Percentiles rank a stretch among this genome's conserved stretches.
phyloP scores from a whole-genome alignment of 1,139 yeast genomes.

The Trichomonascaceae sp. region DNA sequence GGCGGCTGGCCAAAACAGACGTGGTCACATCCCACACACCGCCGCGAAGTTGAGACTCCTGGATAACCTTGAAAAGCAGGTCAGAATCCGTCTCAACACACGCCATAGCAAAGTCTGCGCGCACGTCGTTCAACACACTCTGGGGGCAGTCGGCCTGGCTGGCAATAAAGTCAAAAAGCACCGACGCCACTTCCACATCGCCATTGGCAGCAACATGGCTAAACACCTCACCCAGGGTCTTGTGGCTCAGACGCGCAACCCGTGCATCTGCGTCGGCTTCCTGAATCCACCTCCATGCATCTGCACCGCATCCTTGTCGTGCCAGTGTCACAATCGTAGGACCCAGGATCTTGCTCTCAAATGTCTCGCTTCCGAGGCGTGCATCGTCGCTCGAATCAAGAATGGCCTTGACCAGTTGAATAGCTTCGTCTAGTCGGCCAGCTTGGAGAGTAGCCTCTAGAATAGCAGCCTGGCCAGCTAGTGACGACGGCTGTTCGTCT shows the following conservation, averaged over 20 bases:
- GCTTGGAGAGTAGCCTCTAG: constrained; percentile 21
- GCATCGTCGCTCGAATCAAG: constrained; percentile 7
- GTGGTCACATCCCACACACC: constrained; percentile 25
- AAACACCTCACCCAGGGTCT: constrained; percentile 12
- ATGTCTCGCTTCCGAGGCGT: constrained; percentile 2
- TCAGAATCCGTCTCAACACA: constrained; percentile 12
- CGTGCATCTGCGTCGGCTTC: constrained; percentile 14
- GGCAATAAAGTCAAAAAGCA: constrained; percentile 19
- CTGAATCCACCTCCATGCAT: constrained; percentile 26
- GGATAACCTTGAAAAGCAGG: constrained; percentile 18
- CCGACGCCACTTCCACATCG: constrained; percentile 12
- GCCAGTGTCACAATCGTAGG: constrained; percentile 21
- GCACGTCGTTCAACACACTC: constrained; percentile 10
- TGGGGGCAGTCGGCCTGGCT: constrained; percentile 9
- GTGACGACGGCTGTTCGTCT: constrained; percentile 1
- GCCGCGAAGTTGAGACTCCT: constrained; percentile 20
- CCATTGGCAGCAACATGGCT: constrained; percentile 13
- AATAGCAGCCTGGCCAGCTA: constrained; percentile 18
- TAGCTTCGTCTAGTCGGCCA: constrained; percentile 16
- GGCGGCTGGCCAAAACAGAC: constrained; percentile 12
- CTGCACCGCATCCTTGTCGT: constrained; percentile 14
- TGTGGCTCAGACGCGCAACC: constrained; percentile 10
- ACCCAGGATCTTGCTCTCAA: constrained; percentile 7
- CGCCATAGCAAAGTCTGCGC: constrained; percentile 14
- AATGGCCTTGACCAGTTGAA: constrained; percentile 17